phyloP scores from a whole-genome alignment of 768 basidiomycete genomes.

The Rhizopogon vinicolor region DNA sequence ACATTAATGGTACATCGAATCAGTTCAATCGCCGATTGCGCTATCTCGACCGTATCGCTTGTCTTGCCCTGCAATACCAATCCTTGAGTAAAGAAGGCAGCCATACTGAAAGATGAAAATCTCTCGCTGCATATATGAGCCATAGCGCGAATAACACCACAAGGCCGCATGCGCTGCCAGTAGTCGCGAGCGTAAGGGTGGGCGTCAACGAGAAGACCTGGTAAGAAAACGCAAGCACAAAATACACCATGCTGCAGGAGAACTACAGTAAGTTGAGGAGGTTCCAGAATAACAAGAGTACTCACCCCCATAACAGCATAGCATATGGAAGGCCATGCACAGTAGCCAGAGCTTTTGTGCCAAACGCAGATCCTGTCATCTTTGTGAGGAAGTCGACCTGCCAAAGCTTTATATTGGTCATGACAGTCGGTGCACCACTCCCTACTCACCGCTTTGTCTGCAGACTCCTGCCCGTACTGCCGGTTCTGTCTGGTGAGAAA shows the following conservation, averaged over 20 bases:
- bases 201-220: conserved; percentile 18
- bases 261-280: neutral
- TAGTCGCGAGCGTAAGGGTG: conserved; percentile 7
- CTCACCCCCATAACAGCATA: conserved; percentile 49
- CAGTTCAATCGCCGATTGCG: neutral
- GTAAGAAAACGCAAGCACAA: conserved; percentile 18
- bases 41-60: neutral
- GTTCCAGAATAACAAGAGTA: conserved; percentile 1
- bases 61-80: neutral
- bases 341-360: conserved; percentile 41
- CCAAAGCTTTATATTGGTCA: neutral
- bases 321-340: conserved; percentile 48
- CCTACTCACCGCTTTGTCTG: conserved; percentile 25
- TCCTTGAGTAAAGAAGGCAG: neutral
- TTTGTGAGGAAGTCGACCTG: neutral
- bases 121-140: neutral
- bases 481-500: conserved; percentile 35
- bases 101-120: neutral
- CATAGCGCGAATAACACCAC: conserved; percentile 18
- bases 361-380: conserved; percentile 13
- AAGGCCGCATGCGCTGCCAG: conserved; percentile 13
- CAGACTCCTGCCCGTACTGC: conserved; percentile 15
- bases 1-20: neutral
- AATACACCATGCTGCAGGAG: conserved; percentile 18
- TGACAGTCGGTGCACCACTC: neutral